Base-by-base conservation (phyloP, 2,329 filamentous ascomycete genomes). In the Fusarium citri region DNA sequence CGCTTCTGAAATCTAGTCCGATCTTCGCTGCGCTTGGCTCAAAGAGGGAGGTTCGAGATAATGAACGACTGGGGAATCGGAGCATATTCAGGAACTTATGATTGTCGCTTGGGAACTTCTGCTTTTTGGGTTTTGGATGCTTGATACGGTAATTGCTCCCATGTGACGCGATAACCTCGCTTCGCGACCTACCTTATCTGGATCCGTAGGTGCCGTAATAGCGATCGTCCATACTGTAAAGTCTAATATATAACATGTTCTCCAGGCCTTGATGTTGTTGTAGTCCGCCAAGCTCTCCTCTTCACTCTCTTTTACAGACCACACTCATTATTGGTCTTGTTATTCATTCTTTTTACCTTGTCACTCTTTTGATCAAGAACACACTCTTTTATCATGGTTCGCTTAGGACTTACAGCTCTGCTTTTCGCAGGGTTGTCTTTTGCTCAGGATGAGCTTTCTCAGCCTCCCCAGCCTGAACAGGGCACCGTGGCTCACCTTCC, bases 401-500 rank as follows among this genome's bases (percentile, higher is more conserved):
- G 65, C 26, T 57, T 68, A 25, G 64, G 50, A 54, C 62, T 64
- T 28, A 37, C 58, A 16, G 59, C 65, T 15, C 53, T 68, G 65
- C 65, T 68, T 15, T 64, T 68, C n/a, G 65, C 65, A 68, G 65
- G 65, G 30, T 16, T 68, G 54, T 68, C 65, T 14, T 25, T 34
- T 42, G 65, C 53, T 30, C 50, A 56, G 8, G 56, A 67, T 16
- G 48, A 48, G 42, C 42, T 22, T 1, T 50, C 54, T 20, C 42
- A 34, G 15, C 54, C 30, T 12, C 30, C 23, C 6, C 49, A 53
- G 22, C 49, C 41, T n/a, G 59, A 61, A 41, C 59, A 61, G 37
- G 59, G 59, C 25, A 66, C 64, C 14, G 55, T 48, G 37, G 42
- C 45, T 4, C 55, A 68, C 31, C 70, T 69, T 57, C 78, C 82